phyloP scores from a whole-genome alignment of 1,139 yeast species.

The Debaryomycetaceae sp. region DNA sequence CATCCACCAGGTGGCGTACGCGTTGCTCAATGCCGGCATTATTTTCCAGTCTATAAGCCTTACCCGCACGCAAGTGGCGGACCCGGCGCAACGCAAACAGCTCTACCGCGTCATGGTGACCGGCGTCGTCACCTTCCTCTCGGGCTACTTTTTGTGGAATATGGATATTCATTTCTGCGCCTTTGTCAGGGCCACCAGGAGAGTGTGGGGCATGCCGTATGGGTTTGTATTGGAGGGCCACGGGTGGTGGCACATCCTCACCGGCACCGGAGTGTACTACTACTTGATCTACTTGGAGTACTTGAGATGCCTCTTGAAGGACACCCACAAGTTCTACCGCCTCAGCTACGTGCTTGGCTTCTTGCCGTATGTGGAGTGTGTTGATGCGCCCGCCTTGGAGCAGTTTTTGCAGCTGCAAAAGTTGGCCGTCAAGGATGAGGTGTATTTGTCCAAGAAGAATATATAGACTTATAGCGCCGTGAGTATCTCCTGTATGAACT shows the following conservation, averaged over 20 bases:
- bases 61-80: conserved; percentile 48
- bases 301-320: conserved; percentile 57
- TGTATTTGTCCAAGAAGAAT: conserved; percentile 9
- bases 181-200: conserved; percentile 57
- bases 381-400: conserved; percentile 27
- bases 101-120: conserved; percentile 51
- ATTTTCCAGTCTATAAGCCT: conserved; percentile 52
- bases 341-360: conserved; percentile 50
- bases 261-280: conserved; percentile 65
- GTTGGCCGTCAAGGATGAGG: conserved; percentile 18
- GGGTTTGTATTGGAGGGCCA: conserved; percentile 90
- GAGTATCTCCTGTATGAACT: conserved; percentile 40
- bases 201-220: conserved; percentile 74
- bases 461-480: conserved; percentile 19
- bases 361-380: conserved; percentile 30
- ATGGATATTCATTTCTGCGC: conserved; percentile 78
- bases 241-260: conserved; percentile 96
- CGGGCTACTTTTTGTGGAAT: conserved; percentile 82
- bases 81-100: conserved; percentile 38
- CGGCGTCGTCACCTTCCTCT: conserved; percentile 62
- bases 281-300: conserved; percentile 68
- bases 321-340: conserved; percentile 45
- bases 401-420: conserved; percentile 17
- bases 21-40: conserved; percentile 56
- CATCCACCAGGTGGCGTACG: conserved; percentile 81